Evolutionary conservation across 371 early-diverging fungal species (phyloP).

Genomic region (Lichtheimia ornata): DNA sequence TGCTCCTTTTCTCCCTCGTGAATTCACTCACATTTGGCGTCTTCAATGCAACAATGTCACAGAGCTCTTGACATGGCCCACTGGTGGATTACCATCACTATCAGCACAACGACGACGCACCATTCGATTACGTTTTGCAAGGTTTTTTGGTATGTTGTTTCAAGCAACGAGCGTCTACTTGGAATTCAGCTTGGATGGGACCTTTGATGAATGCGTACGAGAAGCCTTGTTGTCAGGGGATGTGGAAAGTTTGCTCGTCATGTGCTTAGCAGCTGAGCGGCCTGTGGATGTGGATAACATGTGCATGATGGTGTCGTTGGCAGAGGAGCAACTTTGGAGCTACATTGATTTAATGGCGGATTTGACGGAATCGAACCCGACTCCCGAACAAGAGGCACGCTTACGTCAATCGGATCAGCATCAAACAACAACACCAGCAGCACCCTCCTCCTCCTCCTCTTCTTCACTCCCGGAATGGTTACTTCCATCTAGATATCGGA

Average conservation of each 20-base stretch:
- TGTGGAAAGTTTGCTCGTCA: conserved; percentile 36
- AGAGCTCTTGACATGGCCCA: background rate
- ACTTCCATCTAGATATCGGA: conserved; percentile 44
- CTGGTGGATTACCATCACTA: background rate
- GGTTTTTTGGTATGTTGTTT: conserved; percentile 46
- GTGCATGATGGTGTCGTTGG: conserved; percentile 45
- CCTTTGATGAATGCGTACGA: conserved; percentile 50
- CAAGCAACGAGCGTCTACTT: conserved; percentile 44
- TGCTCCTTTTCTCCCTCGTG: conserved; percentile 54
- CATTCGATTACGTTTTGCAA: conserved; percentile 34
- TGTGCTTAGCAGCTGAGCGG: conserved; percentile 40
- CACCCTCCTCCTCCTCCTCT: no score
- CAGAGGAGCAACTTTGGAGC: conserved; percentile 43
- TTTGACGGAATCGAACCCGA: conserved; percentile 32
- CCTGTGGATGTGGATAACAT: conserved; percentile 42
- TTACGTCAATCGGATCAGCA: conserved; percentile 12
- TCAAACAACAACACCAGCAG: conserved; percentile 6
- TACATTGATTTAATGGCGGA: conserved; percentile 42
- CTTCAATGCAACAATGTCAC: conserved; percentile 29
- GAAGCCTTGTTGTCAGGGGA: conserved; percentile 48
- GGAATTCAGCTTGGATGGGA: conserved; percentile 47
- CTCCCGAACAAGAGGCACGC: conserved; percentile 34
- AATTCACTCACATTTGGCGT: conserved; percentile 46
- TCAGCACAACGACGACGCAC: background rate
- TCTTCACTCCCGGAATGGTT: conserved; percentile 42